Base-by-base conservation (phyloP, 2,329 filamentous ascomycete species). In the Cladophialophora chaetospira region DNA sequence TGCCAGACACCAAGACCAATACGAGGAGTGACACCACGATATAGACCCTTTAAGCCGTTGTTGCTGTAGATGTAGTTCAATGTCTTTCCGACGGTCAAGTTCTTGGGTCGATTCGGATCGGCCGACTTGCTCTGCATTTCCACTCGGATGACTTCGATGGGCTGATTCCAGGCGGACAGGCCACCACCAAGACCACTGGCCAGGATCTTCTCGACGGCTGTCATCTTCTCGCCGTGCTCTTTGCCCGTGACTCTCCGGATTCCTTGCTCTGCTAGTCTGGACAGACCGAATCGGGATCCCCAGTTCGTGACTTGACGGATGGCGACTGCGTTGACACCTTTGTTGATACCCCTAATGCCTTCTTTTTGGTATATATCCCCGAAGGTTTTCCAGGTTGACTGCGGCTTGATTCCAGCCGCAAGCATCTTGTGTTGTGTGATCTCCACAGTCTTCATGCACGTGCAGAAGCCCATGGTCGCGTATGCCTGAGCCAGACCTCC, bases 361-460 rank as follows among this genome's bases (percentile, higher is more conserved):
- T 99, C 94, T 70, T 86, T 85, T 72, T 89, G 88, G 82, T 95
- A 99, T 76, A 99, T 99, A 72, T 89, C 87, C 87, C 93, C 94
- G 77, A 99, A 99, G 58, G 94, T 97, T 67, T 86, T 83, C 75
- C 96, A 95, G 65, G 94, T 97, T 69, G 90, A 86, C n/a, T 86
- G 89, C 21, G 91, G 89, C 79, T 91, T 90, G 65, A 87, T 85
- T 67, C 94, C 94, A 40, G 85, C 66, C 29, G 90, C 87, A 11
- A 90, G 91, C 71, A 94, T 81, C 84, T 97, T 97, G 82, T 94
- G 88, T 80, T 97, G 95, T 72, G 94, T 99, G 78, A 99, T 99
- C 78, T 99, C 94, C 66, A 97, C 94, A 63, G 94, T 99, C 87
- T 99, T 99, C 94, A 99, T 99, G 85, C 94, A 99, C 61, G 94